These are phyloP conservation scores for Thraustochytrium striatum DNA, from an alignment of 352 stramenopile genomes.

Conservation along the genomic window DNA sequence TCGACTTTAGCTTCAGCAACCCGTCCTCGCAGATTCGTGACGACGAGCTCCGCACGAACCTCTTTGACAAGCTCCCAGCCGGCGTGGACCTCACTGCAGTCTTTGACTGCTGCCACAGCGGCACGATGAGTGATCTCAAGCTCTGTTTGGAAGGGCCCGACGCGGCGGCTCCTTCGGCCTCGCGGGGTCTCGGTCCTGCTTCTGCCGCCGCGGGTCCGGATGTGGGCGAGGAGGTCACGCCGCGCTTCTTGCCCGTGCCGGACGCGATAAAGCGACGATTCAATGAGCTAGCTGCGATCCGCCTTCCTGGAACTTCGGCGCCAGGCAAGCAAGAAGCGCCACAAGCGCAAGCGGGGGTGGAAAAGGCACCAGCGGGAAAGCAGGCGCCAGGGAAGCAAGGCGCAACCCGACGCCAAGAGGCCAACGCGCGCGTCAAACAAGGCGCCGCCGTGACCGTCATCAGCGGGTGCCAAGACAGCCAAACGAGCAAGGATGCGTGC, in stretches of 20 bases:
- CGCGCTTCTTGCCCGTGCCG: not conserved
- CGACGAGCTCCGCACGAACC: not conserved
- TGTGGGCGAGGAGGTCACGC: not conserved
- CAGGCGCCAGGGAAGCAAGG: too few relatives aligned
- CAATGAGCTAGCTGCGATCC: not conserved
- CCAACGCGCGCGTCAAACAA: not conserved
- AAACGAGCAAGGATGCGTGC: not conserved
- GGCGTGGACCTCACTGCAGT: slow-evolving; percentile 18
- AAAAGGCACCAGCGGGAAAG: too few relatives aligned
- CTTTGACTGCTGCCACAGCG: slow-evolving; percentile 35
- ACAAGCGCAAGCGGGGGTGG: too few relatives aligned
- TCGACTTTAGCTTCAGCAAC: not conserved
- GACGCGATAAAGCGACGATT: not conserved
- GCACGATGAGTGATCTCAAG: slow-evolving; percentile 13
- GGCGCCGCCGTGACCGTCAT: not conserved
- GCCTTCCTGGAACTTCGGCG: too few relatives aligned
- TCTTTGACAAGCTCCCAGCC: slow-evolving; percentile 4
- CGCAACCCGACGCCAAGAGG: too few relatives aligned
- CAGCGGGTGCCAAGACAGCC: slow-evolving; percentile 6
- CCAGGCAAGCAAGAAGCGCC: too few relatives aligned
- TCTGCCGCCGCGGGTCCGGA: too few relatives aligned
- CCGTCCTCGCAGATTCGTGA: not conserved
- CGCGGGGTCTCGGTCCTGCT: too few relatives aligned
- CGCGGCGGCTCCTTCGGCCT: too few relatives aligned
- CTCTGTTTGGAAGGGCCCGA: not conserved